These are phyloP conservation scores for Hibiscus trionum DNA, from an alignment of 345 rosid species.

Conservation along the genomic window DNA sequence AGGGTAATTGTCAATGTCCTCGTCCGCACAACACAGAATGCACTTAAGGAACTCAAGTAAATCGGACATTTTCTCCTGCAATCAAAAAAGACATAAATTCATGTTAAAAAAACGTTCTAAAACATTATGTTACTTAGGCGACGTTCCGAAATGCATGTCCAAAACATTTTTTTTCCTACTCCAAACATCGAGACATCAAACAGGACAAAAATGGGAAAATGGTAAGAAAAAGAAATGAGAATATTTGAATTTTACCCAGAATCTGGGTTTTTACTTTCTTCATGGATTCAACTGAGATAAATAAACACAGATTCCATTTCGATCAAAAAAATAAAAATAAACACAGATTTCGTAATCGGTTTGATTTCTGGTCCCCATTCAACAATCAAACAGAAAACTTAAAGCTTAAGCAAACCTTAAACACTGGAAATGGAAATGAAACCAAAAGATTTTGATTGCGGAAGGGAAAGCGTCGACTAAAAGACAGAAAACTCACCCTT, in stretches of 20 bases:
- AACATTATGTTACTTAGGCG: background rate
- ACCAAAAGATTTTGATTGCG: too few relatives aligned
- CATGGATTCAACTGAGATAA: background rate
- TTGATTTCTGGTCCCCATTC: too few relatives aligned
- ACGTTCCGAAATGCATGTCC: background rate
- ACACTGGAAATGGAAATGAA: too few relatives aligned
- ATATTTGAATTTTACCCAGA: background rate
- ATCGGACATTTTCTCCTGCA: slow-evolving; percentile 2
- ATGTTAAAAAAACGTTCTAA: background rate
- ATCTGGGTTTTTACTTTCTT: background rate
- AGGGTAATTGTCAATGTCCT: background rate
- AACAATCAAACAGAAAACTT: background rate
- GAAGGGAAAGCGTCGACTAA: too few relatives aligned
- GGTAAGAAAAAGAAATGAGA: background rate
- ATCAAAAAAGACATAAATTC: background rate
- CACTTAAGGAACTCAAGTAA: slow-evolving; percentile 3
- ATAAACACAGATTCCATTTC: too few relatives aligned
- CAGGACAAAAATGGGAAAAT: background rate
- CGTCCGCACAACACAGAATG: background rate
- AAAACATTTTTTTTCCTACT: background rate
- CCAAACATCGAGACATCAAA: background rate
- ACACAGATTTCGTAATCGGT: too few relatives aligned
- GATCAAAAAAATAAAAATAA: too few relatives aligned
- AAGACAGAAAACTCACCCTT: too few relatives aligned
- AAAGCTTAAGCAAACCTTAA: too few relatives aligned